Base-by-base conservation (phyloP, 768 basidiomycete genomes). In the Pisolithus orientalis region DNA sequence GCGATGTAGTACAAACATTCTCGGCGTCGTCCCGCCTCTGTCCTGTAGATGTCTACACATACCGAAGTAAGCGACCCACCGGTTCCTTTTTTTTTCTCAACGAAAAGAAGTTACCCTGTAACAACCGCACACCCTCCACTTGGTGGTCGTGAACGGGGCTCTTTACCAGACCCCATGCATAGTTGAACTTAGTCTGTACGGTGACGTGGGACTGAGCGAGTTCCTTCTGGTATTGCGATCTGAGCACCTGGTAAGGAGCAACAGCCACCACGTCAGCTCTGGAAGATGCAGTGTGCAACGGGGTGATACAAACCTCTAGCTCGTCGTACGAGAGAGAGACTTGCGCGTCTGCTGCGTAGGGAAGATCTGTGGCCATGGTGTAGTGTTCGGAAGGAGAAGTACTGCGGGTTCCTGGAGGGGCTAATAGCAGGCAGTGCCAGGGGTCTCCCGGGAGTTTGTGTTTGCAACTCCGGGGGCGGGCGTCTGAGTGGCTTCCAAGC, bases 1-100 rank as follows among this genome's bases (percentile, higher is more conserved):
- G 94, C 92, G 25, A 99, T 83, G 72, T 97, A 99, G 65, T 98
- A 99, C 34, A 97, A 72, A 61, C 95, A 98, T 71, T 98, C 96
- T 71, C 95, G 75, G 55, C 96, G 79, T 57, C 95, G 80, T 21
- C 83, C 69, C 5, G 94, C 87, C 55, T 96, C 94, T 14, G 83
- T 76, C 27, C 91, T 84, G 71, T 95, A 99, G 44, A 99, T 86
- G 50, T 97, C 96, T 97, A 62, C 14, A 39, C 25, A 34, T 11
- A 13, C 14, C 4, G 34, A 14, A 11, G 34, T 34, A 34, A 34
- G 34, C 34, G 13, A 32, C 31, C 34, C 34, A 11, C 34, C 34
- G 11, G 21, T 2, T 32, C 1, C 11, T 34, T 34, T 34, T 34
- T 1, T 11, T 34, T 11, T 11, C 32, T 34, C 2, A 2, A 34